Base-by-base conservation (phyloP, 768 basidiomycete genomes). In the Mycena kentingensis region DNA sequence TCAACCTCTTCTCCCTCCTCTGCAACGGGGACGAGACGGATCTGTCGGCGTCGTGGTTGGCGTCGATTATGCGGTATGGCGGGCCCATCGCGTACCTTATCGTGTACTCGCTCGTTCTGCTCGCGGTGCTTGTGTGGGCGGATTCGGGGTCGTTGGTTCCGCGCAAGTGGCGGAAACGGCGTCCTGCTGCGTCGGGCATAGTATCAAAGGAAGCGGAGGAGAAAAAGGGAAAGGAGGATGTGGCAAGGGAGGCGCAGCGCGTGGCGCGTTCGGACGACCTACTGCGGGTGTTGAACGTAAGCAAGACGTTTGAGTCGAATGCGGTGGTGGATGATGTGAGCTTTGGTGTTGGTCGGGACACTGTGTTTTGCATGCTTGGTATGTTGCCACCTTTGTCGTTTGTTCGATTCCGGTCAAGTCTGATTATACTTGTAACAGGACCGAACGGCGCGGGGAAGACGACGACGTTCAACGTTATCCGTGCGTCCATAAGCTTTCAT, bases 401-500 rank as follows among this genome's bases (percentile, higher is more conserved):
- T n/a, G n/a, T n/a, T n/a, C n/a, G n/a, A n/a, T n/a, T n/a, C n/a
- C n/a, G n/a, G n/a, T n/a, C n/a, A n/a, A n/a, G n/a, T n/a, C n/a
- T n/a, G n/a, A n/a, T n/a, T n/a, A n/a, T n/a, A n/a, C n/a, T n/a
- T n/a, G n/a, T n/a, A n/a, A n/a, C n/a, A n/a, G n/a, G 90, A 1
- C 90, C 90, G 1, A 92, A 91, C 58, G 90, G 90, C 6, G 90
- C 88, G 8, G 89, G 90, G 0, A 91, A 91, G 68, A 90, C 87
- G 11, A 90, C 90, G 0, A 85, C 84, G 0, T 88, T 91, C 67
- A 88, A 89, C 56, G 79, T 89, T 63, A 90, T 92, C 53, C 84
- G 87, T 87, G 61, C 51, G 85, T 74, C 19, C n/a, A 16, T 1
- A 32, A 24, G 19, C 10, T 46, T 32, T 34, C 36, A 36, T 35